phyloP scores from a whole-genome alignment of 1,284 basidiomycete species.

The Sutorius eximius region DNA sequence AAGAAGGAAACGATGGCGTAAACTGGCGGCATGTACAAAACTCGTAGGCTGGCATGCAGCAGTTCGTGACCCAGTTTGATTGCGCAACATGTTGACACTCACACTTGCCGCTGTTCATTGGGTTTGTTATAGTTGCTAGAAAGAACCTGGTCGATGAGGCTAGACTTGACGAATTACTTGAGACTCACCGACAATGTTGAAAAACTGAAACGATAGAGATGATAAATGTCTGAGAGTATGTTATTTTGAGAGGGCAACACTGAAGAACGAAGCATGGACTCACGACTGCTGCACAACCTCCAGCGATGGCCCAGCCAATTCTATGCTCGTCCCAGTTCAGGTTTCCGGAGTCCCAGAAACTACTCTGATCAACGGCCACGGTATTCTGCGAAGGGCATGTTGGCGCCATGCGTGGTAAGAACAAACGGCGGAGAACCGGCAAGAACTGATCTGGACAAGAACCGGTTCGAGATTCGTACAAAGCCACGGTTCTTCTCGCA shows the following conservation, averaged over 20 bases:
- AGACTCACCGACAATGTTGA: slow-evolving; percentile 59
- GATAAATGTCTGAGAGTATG: slow-evolving; percentile 51
- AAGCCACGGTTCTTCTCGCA: slow-evolving; percentile 4
- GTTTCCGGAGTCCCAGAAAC: slow-evolving; percentile 56
- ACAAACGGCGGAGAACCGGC: not conserved
- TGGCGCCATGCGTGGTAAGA: slow-evolving; percentile 21
- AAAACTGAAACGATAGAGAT: slow-evolving; percentile 56
- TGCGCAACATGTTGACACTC: slow-evolving; percentile 27
- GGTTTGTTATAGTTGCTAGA: slow-evolving; percentile 65
- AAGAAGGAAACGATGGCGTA: slow-evolving; percentile 88
- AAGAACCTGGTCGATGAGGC: not conserved
- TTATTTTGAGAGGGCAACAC: not conserved
- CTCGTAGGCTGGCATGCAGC: slow-evolving; percentile 45
- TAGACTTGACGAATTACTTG: not conserved
- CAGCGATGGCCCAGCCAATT: slow-evolving; percentile 75
- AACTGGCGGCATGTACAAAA: slow-evolving; percentile 78
- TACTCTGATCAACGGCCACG: slow-evolving; percentile 51
- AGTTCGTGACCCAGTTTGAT: not conserved
- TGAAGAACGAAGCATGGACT: slow-evolving; percentile 29
- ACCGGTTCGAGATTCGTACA: slow-evolving; percentile 7
- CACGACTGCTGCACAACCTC: slow-evolving; percentile 60
- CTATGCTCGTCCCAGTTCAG: slow-evolving; percentile 62
- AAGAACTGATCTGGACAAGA: not conserved
- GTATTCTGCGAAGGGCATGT: slow-evolving; percentile 57
- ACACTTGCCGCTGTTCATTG: slow-evolving; percentile 76